phyloP scores from a whole-genome alignment of 2,329 filamentous ascomycete genomes.

The Aspergillus tamarii region DNA sequence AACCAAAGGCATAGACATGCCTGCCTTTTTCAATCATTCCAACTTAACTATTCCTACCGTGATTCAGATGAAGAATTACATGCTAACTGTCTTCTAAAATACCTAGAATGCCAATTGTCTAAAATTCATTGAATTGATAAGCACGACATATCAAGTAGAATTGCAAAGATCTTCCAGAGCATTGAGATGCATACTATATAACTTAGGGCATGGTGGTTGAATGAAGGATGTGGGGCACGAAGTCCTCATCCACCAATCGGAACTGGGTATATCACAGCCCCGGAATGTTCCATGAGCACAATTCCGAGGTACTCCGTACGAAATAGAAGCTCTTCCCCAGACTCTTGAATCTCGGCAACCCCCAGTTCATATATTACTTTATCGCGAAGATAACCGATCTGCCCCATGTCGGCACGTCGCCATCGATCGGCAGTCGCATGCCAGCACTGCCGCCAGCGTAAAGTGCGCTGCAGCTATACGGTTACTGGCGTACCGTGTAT shows the following conservation, averaged over 20 bases:
- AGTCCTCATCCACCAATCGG: not conserved
- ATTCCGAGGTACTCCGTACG: not conserved
- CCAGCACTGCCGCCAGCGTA: conserved; percentile 23
- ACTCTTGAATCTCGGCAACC: not conserved
- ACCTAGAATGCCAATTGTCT: no score
- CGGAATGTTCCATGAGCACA: no score
- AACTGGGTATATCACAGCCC: not conserved
- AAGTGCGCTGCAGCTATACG: conserved; percentile 29
- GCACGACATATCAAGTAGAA: no score
- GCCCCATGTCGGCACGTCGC: conserved; percentile 2
- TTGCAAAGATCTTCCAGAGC: no score
- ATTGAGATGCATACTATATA: no score
- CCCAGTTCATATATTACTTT: not conserved
- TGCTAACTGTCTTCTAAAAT: not conserved
- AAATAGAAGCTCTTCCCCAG: not conserved
- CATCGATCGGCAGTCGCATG: conserved; percentile 20
- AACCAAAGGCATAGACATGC: no score
- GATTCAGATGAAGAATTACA: not conserved
- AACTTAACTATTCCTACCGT: not conserved
- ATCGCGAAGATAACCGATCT: not conserved
- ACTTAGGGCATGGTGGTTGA: no score
- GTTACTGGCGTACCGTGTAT: conserved; percentile 32
- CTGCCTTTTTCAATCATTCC: no score
- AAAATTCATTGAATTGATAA: no score
- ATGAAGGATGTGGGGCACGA: not conserved